Conservation (phyloP, 208 protist genomes). For the Wallacemonas rigidus region DNA sequence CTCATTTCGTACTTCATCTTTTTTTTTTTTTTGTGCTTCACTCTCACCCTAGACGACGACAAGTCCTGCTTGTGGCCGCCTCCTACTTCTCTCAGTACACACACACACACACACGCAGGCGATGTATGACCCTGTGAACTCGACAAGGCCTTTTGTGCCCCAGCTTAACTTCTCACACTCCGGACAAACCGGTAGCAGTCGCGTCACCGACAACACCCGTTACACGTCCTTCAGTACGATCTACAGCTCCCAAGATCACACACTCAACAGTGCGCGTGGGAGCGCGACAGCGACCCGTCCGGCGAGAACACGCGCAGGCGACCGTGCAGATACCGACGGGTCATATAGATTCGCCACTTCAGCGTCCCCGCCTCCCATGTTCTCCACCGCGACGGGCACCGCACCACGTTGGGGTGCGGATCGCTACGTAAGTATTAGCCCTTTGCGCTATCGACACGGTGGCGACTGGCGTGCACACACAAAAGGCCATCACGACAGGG, state of each 20-base stretch:
- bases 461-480: not conserved
- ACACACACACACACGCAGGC: conserved; percentile 1
- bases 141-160: conserved; percentile 12
- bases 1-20: not conserved
- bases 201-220: not conserved
- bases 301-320: no score
- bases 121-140: conserved; percentile 15
- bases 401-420: not conserved
- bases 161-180: conserved; percentile 8
- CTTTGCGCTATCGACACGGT: not conserved
- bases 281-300: no score
- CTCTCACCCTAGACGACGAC: no score
- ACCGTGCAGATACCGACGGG: no score
- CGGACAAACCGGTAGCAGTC: not conserved
- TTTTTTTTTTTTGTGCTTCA: no score
- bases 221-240: conserved; percentile 16
- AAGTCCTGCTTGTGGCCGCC: no score
- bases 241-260: conserved; percentile 7
- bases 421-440: conserved; percentile 8
- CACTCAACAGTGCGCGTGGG: no score
- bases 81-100: not conserved
- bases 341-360: no score
- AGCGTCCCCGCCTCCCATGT: not conserved
- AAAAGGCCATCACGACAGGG: no score
- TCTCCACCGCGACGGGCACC: not conserved